Evolutionary conservation across 2,329 filamentous ascomycete genomes (phyloP).

Genomic region (Chrysoporthe puriensis): DNA sequence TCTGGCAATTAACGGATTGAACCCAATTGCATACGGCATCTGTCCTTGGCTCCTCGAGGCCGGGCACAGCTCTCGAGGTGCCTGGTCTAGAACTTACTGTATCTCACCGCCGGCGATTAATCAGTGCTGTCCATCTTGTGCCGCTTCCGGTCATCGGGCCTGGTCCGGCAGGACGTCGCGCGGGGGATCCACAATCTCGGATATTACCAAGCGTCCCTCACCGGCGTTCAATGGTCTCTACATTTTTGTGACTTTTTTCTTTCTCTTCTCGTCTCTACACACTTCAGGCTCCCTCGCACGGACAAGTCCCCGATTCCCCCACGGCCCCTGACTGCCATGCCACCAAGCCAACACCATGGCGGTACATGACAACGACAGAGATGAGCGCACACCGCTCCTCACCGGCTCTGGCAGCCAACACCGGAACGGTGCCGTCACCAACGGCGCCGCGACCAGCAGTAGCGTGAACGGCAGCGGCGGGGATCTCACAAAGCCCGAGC

Average conservation of each 20-base stretch:
- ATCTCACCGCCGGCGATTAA: not conserved
- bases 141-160: constrained; percentile 20
- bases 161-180: constrained; percentile 14
- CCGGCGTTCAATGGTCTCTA: not conserved
- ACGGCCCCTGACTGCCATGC: not conserved
- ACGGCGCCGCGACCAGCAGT: not conserved
- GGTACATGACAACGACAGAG: constrained; percentile 16
- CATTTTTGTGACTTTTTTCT: not conserved
- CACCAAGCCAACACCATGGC: constrained; percentile 12
- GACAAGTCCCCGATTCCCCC: not conserved
- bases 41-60: not conserved
- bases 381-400: constrained; percentile 29
- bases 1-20: too few relatives aligned
- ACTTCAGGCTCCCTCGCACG: not conserved
- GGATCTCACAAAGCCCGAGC: constrained; percentile 1
- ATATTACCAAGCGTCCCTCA: constrained; percentile 7
- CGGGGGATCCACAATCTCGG: constrained; percentile 11
- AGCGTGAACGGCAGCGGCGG: not conserved
- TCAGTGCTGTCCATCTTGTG: not conserved
- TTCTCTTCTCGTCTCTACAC: too few relatives aligned
- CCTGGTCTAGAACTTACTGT: not conserved
- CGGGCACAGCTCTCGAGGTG: not conserved
- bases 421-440: constrained; percentile 12
- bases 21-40: not conserved
- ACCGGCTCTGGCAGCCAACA: constrained; percentile 17